Conservation (phyloP, 495 filamentous ascomycete genomes). For the Neurospora sp. region DNA sequence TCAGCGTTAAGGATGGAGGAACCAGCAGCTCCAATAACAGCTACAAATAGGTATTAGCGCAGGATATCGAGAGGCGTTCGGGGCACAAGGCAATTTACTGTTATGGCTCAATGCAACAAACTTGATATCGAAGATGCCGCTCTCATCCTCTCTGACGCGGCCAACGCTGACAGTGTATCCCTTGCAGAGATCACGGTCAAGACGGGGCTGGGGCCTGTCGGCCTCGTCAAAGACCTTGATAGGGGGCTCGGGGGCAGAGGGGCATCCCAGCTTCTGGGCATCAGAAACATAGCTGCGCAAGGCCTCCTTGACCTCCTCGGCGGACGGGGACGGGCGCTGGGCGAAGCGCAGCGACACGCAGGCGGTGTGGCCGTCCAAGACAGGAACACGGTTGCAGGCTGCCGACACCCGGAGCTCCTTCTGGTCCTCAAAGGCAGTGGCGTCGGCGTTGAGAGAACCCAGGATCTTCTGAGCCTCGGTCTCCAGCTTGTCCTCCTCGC, state of each 20-base stretch:
- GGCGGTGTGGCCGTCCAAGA: constrained; percentile 77
- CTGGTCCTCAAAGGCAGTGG: constrained; percentile 57
- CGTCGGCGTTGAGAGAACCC: constrained; percentile 52
- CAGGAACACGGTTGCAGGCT: constrained; percentile 72
- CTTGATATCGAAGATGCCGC: constrained; percentile 71
- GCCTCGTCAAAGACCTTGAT: constrained; percentile 73
- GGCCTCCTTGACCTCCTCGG: constrained; percentile 58
- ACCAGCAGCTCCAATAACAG: constrained; percentile 88
- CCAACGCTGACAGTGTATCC: constrained; percentile 81
- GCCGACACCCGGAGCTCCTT: constrained; percentile 57
- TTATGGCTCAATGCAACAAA: constrained; percentile 81
- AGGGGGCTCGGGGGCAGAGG: constrained; percentile 61
- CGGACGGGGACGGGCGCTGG: constrained; percentile 41
- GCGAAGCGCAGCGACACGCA: constrained; percentile 71
- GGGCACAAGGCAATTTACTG: constrained; percentile 41
- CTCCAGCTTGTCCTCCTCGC: constrained; percentile 83
- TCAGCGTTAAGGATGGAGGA: constrained; percentile 92
- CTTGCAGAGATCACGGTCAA: constrained; percentile 63
- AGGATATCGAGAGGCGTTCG: neutral
- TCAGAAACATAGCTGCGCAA: constrained; percentile 65
- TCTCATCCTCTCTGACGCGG: constrained; percentile 61
- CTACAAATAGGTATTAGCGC: constrained; percentile 23
- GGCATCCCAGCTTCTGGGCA: constrained; percentile 61
- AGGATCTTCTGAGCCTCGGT: constrained; percentile 81
- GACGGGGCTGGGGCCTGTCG: constrained; percentile 74